phyloP scores from a whole-genome alignment of 768 basidiomycete species.

The Phlebiopsis gigantea region DNA sequence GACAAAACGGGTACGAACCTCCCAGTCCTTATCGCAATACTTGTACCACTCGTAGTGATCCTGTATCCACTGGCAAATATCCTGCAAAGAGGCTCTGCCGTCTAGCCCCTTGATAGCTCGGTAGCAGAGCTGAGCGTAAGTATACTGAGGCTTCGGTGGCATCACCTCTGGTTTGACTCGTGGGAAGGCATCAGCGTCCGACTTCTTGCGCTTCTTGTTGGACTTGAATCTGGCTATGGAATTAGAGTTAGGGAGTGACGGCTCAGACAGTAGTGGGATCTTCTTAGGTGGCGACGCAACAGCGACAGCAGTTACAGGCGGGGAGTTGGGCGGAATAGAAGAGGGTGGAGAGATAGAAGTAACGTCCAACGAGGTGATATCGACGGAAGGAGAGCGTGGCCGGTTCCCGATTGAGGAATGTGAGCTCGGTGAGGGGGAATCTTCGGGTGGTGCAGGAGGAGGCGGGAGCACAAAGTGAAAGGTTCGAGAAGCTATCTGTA shows the following conservation, averaged over 20 bases:
- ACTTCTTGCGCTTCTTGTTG: slow-evolving; percentile 73
- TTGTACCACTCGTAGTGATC: slow-evolving; percentile 88
- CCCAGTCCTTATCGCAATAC: slow-evolving; percentile 86
- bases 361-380: slow-evolving; percentile 69
- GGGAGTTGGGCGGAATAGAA: slow-evolving; percentile 72
- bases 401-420: slow-evolving; percentile 52
- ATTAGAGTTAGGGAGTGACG: slow-evolving; percentile 61
- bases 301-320: slow-evolving; percentile 41
- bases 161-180: slow-evolving; percentile 65
- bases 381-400: slow-evolving; percentile 74
- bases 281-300: slow-evolving; percentile 30
- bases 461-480: slow-evolving; percentile 97
- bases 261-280: slow-evolving; percentile 39
- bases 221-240: slow-evolving; percentile 27
- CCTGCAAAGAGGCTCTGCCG: slow-evolving; percentile 85
- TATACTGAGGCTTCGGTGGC: slow-evolving; percentile 84
- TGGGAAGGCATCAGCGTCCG: slow-evolving; percentile 31
- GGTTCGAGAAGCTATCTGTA: slow-evolving; percentile 95
- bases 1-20: slow-evolving; percentile 46
- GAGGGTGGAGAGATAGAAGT: slow-evolving; percentile 52
- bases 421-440: slow-evolving; percentile 77
- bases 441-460: slow-evolving; percentile 70
- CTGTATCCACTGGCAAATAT: slow-evolving; percentile 90
- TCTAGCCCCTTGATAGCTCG: slow-evolving; percentile 78
- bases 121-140: slow-evolving; percentile 90